phyloP scores from a whole-genome alignment of 305 asterid genomes.

The Fraxinus xanthoxyloides region DNA sequence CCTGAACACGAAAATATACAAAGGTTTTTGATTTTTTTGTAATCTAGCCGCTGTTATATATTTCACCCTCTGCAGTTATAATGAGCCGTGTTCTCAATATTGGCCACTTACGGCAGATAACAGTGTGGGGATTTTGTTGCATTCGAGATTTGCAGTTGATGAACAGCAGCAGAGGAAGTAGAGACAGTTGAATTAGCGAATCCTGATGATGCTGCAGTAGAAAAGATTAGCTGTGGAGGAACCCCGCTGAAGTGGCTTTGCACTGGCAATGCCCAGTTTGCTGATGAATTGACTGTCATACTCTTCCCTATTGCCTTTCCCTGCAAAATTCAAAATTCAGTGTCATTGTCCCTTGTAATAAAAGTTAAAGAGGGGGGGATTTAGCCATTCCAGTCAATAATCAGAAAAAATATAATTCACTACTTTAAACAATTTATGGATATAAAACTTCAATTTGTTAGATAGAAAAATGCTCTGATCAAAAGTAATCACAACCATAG shows the following conservation, averaged over 20 bases:
- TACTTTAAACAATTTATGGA: neutral
- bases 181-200: slow-evolving; percentile 59
- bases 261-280: slow-evolving; percentile 47
- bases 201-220: slow-evolving; percentile 99
- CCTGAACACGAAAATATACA: slow-evolving; percentile 15
- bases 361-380: neutral
- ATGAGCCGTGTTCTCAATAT: slow-evolving; percentile 30
- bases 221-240: slow-evolving; percentile 46
- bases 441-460: neutral
- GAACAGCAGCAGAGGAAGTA: slow-evolving; percentile 42
- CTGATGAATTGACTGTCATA: slow-evolving; percentile 38
- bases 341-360: neutral
- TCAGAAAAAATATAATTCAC: neutral
- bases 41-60: slow-evolving; percentile 12
- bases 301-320: slow-evolving; percentile 66
- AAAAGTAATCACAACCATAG: neutral
- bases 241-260: slow-evolving; percentile 30
- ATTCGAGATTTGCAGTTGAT: slow-evolving; percentile 31
- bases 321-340: slow-evolving; percentile 32
- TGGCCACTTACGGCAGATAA: slow-evolving; percentile 36
- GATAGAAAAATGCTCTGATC: neutral
- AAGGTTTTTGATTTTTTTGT: neutral
- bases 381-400: neutral
- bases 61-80: slow-evolving; percentile 41
- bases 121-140: slow-evolving; percentile 34